Evolutionary conservation across 148 eudicot genomes (phyloP), one percentile per base, ranked within the genome.

Genomic region (Tetragonia tetragonoides): DNA sequence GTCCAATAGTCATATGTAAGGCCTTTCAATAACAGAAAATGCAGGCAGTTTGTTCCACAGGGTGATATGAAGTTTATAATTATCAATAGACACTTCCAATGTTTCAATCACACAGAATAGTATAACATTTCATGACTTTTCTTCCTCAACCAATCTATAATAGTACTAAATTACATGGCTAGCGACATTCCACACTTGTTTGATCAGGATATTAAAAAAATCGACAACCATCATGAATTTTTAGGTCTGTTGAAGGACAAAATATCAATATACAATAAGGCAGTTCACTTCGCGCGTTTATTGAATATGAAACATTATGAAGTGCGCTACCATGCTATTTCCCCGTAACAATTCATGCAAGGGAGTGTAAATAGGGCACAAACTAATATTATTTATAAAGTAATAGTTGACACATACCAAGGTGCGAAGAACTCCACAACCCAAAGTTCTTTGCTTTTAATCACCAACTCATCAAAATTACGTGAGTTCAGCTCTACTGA

Each of bases 381-480:
- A 40, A 53, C 17, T 53, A 56, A 44, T 39, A 67, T 5, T 10
- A 28, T 68, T 70, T 20, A 17, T 39, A n/a, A n/a, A n/a, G n/a
- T 17, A 14, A 60, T 4, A 39, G 18, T 10, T 49, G 71, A 62
- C 40, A 68, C 83, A 69, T 91, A 95, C 99, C 99, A 95, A 81
- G 99, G 97, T 51, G 99, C 99, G 82, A 93, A 95, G 86, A 95
- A 95, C 88, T 95, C 99, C 54, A 95, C 97, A 78, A 95, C 42
- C 99, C 99, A 95, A 18, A 95, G 89, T 9, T 95, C 97, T 82
- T 90, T 95, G 87, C 99, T 93, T 83, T 90, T 93, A 74, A 86
- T 77, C 79, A 95, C 97, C 79, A 83, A 60, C 42, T 95, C 97
- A 83, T 93, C 99, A 79, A 95, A 95, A 83, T 95, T 93, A 24